Conservation (phyloP, 768 basidiomycete species). For the Lactifluus rugatus region DNA sequence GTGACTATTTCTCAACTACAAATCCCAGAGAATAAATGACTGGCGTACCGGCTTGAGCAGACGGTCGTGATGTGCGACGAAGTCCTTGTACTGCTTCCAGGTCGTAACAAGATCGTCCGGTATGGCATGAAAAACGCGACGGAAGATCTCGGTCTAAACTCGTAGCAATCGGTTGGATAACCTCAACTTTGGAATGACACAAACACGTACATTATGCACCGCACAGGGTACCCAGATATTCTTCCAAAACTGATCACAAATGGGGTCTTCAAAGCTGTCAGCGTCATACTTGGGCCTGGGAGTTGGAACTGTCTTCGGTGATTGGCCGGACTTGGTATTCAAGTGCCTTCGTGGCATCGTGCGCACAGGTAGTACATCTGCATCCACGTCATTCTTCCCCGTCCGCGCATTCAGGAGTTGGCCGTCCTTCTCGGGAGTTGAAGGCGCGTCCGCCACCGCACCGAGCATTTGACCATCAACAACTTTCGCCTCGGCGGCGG, state of each 20-base stretch:
- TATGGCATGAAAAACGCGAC: constrained; percentile 88
- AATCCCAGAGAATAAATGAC: neutral
- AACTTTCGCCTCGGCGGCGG: constrained; percentile 28
- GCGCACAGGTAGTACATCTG: constrained; percentile 42
- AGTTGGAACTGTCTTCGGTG: constrained; percentile 53
- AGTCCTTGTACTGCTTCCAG: constrained; percentile 95
- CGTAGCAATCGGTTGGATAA: neutral
- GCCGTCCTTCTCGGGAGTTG: constrained; percentile 33
- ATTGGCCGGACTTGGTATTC: constrained; percentile 40
- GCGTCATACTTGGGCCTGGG: constrained; percentile 65
- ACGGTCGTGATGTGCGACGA: constrained; percentile 64
- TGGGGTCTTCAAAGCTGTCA: constrained; percentile 79
- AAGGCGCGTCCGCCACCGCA: constrained; percentile 44
- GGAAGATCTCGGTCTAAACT: constrained; percentile 82
- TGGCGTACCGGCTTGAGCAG: constrained; percentile 52
- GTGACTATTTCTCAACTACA: neutral
- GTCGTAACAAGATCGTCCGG: constrained; percentile 90
- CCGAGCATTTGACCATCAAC: constrained; percentile 41
- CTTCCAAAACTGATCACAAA: constrained; percentile 83
- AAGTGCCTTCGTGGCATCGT: constrained; percentile 47
- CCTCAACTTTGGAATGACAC: neutral
- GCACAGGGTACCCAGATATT: constrained; percentile 83
- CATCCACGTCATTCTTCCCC: constrained; percentile 35
- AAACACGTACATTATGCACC: constrained; percentile 65
- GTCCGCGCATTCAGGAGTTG: constrained; percentile 39